phyloP scores from a whole-genome alignment of 129 eudicot species.

The Calendula officinalis region DNA sequence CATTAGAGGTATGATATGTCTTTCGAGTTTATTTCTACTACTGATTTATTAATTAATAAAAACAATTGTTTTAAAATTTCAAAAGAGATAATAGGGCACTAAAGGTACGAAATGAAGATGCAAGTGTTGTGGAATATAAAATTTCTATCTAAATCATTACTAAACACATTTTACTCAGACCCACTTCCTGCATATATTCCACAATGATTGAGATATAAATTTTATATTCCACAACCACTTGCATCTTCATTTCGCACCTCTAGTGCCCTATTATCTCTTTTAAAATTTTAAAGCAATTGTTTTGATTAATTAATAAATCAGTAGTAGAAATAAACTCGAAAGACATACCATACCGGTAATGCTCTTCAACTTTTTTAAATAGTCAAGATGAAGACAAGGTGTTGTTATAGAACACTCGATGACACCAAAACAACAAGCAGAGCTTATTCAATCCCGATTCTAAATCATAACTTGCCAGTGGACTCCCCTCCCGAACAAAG shows the following conservation, averaged over 20 bases:
- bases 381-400: not conserved
- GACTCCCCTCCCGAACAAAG: not conserved
- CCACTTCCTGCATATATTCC: conserved; percentile 1
- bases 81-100: no score
- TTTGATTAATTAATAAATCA: no score
- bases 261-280: no score
- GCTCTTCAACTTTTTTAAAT: not conserved
- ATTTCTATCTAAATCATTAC: not conserved
- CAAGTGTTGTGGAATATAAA: no score
- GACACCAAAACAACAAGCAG: conserved; percentile 19
- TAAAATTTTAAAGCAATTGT: no score
- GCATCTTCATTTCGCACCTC: no score
- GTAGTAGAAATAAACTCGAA: no score
- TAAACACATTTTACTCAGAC: not conserved
- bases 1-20: not conserved
- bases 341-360: not conserved
- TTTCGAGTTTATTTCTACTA: no score
- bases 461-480: not conserved
- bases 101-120: no score
- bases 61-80: no score
- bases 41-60: no score
- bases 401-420: not conserved
- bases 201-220: not conserved
- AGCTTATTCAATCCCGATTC: not conserved
- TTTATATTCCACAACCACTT: no score